Base-by-base conservation (phyloP, 441 rosid species). In the Gossypium trilobum region DNA sequence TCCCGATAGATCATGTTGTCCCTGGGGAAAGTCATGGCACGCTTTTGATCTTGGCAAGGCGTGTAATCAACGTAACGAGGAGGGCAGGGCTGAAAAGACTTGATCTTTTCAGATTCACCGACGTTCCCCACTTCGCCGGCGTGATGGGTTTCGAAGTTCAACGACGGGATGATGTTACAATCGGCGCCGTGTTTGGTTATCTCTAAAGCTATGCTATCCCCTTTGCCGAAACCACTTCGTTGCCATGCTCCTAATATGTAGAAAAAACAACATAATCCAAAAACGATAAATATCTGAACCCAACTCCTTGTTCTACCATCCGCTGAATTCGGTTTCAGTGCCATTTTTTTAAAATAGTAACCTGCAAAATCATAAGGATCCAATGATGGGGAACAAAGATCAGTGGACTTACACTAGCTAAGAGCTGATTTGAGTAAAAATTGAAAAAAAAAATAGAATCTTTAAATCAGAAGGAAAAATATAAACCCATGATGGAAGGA, bases 201-300 rank as follows among this genome's bases (percentile, higher is more conserved):
- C 79, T 87, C 88, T 73, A 89, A 72, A 71, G 99, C 99, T 69
- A 95, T 94, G 62, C 92, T 89, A 71, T 95, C 99, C 33, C 98
- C 99, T 81, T 95, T 95, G 50, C 99, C 99, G 27, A 92, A 95
- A 1, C 99, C 99, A 72, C 99, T 95, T 59, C 91, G 78, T 77
- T 95, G 99, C 99, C 99, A 95, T 36, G 98, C 99, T 23, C 99
- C 99, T 22, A 95, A 75, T 33, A 93, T 83, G 81, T 95, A 95
- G 73, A 92, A 95, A 82, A 92, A 95, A 72, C 96, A 88, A 77
- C 99, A 95, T 36, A 95, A 61, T 69, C 96, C 93, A 33, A 84
- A 86, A 9, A 95, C 90, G 7, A 95, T 86, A 74, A 95, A 88
- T 72, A 95, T 85, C 72, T 89, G 96, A 44, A 95, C 73, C 27